A percentile compares a stretch with the other conserved stretches of the same genome.
phyloP scores from a whole-genome alignment of 768 basidiomycete genomes.

The Boletus huronensis region DNA sequence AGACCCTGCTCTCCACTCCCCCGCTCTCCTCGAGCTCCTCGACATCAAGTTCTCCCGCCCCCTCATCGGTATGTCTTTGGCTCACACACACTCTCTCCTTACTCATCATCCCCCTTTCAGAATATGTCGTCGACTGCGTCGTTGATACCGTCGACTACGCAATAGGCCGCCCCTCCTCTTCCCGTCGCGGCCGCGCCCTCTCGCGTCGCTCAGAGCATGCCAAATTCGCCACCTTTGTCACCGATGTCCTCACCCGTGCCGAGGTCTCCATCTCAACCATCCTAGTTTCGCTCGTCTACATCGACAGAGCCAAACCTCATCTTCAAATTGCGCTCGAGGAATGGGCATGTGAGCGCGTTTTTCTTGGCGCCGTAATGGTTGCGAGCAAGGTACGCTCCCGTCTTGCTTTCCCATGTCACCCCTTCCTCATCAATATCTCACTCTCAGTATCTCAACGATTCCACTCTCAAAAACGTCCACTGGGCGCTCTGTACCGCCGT shows the following conservation, averaged over 20 bases:
- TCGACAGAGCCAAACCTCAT: slow-evolving; percentile 72
- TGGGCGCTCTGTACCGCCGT: slow-evolving; percentile 85
- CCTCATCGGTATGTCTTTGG: slow-evolving; percentile 68
- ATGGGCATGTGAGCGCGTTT: slow-evolving; percentile 88
- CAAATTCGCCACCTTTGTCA: slow-evolving; percentile 62
- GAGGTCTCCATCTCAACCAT: slow-evolving; percentile 70
- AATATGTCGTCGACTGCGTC: slow-evolving; percentile 67
- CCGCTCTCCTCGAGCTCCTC: slow-evolving; percentile 65
- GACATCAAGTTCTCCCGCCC: slow-evolving; percentile 58
- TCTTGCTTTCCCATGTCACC: slow-evolving; percentile 17
- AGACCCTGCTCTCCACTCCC: slow-evolving; percentile 59
- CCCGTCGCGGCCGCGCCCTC: slow-evolving; percentile 45
- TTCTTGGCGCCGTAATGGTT: slow-evolving; percentile 83
- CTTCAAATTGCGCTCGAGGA: slow-evolving; percentile 78
- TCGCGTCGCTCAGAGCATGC: slow-evolving; percentile 49
- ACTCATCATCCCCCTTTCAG: slow-evolving; percentile 33
- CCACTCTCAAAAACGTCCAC: slow-evolving; percentile 86
- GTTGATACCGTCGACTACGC: slow-evolving; percentile 74
- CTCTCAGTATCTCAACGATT: slow-evolving; percentile 77
- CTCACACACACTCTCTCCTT: too few relatives aligned
- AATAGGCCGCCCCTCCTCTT: slow-evolving; percentile 62
- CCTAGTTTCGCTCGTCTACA: slow-evolving; percentile 71
- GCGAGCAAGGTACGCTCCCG: slow-evolving; percentile 67
- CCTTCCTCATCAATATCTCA: slow-evolving; percentile 3
- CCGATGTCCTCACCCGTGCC: slow-evolving; percentile 65